Evolutionary conservation across 192 early-diverging fungal species (phyloP).

Genomic region (Podila clonocystis): DNA sequence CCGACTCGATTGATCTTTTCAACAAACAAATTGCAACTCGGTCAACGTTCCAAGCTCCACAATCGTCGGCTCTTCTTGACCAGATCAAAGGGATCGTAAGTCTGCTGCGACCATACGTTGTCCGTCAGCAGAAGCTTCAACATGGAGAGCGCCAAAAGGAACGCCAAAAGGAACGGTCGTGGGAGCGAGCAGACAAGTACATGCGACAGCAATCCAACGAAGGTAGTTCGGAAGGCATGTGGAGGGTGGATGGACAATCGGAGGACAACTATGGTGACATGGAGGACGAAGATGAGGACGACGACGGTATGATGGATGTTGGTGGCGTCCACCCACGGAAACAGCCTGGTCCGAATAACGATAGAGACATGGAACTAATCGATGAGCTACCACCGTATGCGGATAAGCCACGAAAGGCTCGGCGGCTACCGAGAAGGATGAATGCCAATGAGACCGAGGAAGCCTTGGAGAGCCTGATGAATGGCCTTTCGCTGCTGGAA

Average conservation of each 20-base stretch:
- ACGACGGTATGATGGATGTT: slow-evolving; percentile 7
- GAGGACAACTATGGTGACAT: slow-evolving; percentile 39
- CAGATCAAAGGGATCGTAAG: slow-evolving; percentile 44
- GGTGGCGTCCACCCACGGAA: background rate
- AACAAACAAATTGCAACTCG: slow-evolving; percentile 24
- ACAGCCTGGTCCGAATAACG: slow-evolving; percentile 5
- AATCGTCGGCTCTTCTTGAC: slow-evolving; percentile 27
- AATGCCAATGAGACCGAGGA: slow-evolving; percentile 38
- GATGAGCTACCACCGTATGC: background rate
- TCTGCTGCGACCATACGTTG: slow-evolving; percentile 42
- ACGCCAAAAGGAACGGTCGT: slow-evolving; percentile 36
- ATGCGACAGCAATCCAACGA: slow-evolving; percentile 19
- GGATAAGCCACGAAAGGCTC: background rate
- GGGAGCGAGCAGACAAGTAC: slow-evolving; percentile 47
- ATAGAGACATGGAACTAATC: slow-evolving; percentile 28
- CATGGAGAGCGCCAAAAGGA: slow-evolving; percentile 38
- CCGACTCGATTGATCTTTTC: slow-evolving; percentile 18
- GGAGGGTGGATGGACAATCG: slow-evolving; percentile 26
- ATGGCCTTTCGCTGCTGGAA: slow-evolving; percentile 36
- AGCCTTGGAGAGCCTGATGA: slow-evolving; percentile 39
- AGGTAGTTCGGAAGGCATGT: background rate
- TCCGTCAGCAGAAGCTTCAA: slow-evolving; percentile 38
- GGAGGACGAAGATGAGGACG: slow-evolving; percentile 39
- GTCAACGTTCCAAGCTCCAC: slow-evolving; percentile 14
- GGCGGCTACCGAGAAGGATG: slow-evolving; percentile 11